Evolutionary conservation across 331 rosid species (phyloP), one percentile per base, ranked within the genome.

Genomic region (Quercus tomentella): DNA sequence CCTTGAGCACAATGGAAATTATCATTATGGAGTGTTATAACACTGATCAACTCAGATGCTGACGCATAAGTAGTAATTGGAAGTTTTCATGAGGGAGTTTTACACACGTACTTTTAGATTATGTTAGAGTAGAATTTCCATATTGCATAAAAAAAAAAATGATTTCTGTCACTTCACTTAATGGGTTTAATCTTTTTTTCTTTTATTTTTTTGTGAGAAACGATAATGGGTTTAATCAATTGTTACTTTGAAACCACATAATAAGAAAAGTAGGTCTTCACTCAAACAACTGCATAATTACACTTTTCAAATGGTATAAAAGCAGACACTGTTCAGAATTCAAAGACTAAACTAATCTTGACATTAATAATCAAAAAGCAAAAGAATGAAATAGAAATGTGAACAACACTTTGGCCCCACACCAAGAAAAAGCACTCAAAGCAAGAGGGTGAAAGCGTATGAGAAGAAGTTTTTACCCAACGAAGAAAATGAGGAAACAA

Each of bases 391-490:
- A 76, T 51, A 20, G 55, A 69, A 33, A 77, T 61, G 85, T 78
- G 9, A 83, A 67, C 57, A 73, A 35, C 60, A 21, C 35, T 25
- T 66, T 76, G 82, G 73, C 85, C 63, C 67, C 75, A 11, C 81
- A 28, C 83, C 84, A 81, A 41, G 43, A 17, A 79, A 83, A 89
- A 86, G 77, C 89, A 83, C 85, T 73, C 78, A 14, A 71, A 71
- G 70, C 76, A 72, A 62, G 78, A 68, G 41, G 14, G 55, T 58
- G 82, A 83, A 76, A 80, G 73, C 49, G 49, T 41, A 37, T 57
- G 37, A 72, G 52, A 4, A 12, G 15, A 10, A 26, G 25, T 1
- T 14, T 61, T 25, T 61, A 25, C 67, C 57, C 31, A 8, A 12
- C 10, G 78, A 26, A 6, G 21, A 28, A 17, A 30, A 41, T 21